phyloP scores from a whole-genome alignment of 1,284 basidiomycete genomes.

The Rhodotorula sp. region DNA sequence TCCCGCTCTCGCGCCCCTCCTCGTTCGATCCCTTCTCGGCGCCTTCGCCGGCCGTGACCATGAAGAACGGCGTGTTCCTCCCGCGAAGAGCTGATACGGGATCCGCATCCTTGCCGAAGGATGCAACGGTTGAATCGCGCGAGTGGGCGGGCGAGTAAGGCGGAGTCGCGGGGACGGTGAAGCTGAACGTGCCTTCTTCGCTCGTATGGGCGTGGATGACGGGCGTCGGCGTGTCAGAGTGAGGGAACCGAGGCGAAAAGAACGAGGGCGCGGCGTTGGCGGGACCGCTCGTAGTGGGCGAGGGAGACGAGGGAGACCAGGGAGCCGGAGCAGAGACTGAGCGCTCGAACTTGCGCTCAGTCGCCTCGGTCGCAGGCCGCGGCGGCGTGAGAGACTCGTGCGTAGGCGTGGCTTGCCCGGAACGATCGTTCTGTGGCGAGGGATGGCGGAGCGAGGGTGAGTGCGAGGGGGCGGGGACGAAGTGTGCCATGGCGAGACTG shows the following conservation, averaged over 20 bases:
- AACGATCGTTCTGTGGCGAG: too few species aligned
- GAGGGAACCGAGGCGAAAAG: not conserved
- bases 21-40: too few species aligned
- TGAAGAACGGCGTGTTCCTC: slow-evolving; percentile 8
- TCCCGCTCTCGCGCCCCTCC: not conserved
- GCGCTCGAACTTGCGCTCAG: too few species aligned
- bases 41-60: not conserved
- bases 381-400: too few species aligned
- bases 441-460: too few species aligned
- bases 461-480: too few species aligned
- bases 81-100: not conserved
- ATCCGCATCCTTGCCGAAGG: not conserved
- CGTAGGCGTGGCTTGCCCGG: too few species aligned
- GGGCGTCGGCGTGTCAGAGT: not conserved
- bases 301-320: too few species aligned
- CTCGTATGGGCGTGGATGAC: not conserved
- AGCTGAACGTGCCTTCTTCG: not conserved
- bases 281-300: not conserved
- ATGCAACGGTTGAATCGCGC: not conserved
- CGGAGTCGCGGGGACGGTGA: not conserved
- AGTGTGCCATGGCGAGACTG: too few species aligned
- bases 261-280: not conserved
- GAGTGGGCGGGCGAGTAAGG: not conserved
- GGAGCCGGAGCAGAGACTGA: too few species aligned
- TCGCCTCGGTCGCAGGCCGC: too few species aligned